Percentiles rank a stretch among this genome's conserved stretches.
Evolutionary conservation across 495 filamentous ascomycete genomes (phyloP).

Genomic region (Penicillium cinerascens): DNA sequence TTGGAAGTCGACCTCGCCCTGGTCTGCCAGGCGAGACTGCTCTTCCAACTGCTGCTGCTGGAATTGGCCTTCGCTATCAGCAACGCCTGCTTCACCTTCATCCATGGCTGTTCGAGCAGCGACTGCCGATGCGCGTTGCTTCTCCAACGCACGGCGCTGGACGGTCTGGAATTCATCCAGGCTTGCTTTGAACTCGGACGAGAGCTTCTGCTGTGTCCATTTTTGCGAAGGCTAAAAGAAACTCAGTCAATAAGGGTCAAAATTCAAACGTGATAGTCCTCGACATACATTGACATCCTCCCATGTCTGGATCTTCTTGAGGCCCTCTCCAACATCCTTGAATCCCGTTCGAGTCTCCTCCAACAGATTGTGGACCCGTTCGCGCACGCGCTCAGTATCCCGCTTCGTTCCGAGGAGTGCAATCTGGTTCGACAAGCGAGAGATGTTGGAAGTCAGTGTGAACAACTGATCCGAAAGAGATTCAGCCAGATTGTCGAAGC

Average conservation of each 20-base stretch:
- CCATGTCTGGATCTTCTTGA: conserved; percentile 90
- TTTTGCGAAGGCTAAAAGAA: conserved; percentile 72
- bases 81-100: conserved; percentile 40
- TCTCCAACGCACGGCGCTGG: conserved; percentile 85
- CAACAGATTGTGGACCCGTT: conserved; percentile 80
- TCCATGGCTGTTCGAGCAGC: conserved; percentile 74
- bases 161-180: conserved; percentile 87
- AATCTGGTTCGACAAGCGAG: conserved; percentile 74
- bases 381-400: conserved; percentile 86
- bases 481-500: conserved; percentile 79
- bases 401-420: conserved; percentile 80
- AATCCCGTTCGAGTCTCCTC: conserved; percentile 83
- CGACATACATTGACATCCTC: conserved; percentile 80
- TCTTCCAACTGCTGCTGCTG: conserved; percentile 72
- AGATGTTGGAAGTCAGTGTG: conserved; percentile 79
- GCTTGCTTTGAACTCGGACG: conserved; percentile 81
- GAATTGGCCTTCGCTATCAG: conserved; percentile 40
- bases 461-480: conserved; percentile 82
- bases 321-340: conserved; percentile 86
- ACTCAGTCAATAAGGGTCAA: conserved; percentile 5
- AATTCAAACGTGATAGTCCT: neutral
- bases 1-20: conserved; percentile 97
- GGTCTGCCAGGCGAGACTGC: conserved; percentile 75
- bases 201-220: conserved; percentile 92
- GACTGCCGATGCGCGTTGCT: conserved; percentile 79